A percentile compares a stretch with the other conserved stretches of the same genome.
Conservation (phyloP, 257 asterid species). For the Nicotiana obtusifolia region DNA sequence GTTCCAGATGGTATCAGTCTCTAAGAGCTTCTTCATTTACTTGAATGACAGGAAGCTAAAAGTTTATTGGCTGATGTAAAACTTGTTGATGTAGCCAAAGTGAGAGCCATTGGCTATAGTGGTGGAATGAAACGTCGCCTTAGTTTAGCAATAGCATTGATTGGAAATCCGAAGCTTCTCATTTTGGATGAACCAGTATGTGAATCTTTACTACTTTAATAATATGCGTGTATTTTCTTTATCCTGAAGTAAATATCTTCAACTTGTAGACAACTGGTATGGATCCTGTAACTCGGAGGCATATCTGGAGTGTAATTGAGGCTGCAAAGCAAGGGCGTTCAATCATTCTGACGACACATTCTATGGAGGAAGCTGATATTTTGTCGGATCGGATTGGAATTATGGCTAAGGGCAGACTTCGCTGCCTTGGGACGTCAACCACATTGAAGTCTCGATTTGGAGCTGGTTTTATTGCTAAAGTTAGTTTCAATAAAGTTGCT, state of each 20-base stretch:
- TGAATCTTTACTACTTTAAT: not conserved
- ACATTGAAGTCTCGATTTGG: constrained; percentile 28
- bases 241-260: not conserved
- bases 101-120: constrained; percentile 25
- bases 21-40: not conserved
- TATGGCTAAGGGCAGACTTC: constrained; percentile 35
- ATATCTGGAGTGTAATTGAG: constrained; percentile 29
- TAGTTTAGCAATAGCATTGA: constrained; percentile 27
- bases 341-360: constrained; percentile 33
- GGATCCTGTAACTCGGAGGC: constrained; percentile 35
- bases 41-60: constrained; percentile 13
- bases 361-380: constrained; percentile 37
- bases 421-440: constrained; percentile 32
- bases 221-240: not conserved
- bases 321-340: constrained; percentile 30
- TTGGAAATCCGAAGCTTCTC: constrained; percentile 26
- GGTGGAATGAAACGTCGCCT: constrained; percentile 32
- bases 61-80: constrained; percentile 19
- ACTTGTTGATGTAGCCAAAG: constrained; percentile 12
- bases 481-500: constrained; percentile 11
- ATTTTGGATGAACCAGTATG: constrained; percentile 28
- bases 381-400: constrained; percentile 31
- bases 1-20: not conserved
- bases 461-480: constrained; percentile 21
- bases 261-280: constrained; percentile 32